These are phyloP conservation scores for Syncephalastrum racemosum DNA, from an alignment of 371 early-diverging fungal species.

Conservation along the genomic window DNA sequence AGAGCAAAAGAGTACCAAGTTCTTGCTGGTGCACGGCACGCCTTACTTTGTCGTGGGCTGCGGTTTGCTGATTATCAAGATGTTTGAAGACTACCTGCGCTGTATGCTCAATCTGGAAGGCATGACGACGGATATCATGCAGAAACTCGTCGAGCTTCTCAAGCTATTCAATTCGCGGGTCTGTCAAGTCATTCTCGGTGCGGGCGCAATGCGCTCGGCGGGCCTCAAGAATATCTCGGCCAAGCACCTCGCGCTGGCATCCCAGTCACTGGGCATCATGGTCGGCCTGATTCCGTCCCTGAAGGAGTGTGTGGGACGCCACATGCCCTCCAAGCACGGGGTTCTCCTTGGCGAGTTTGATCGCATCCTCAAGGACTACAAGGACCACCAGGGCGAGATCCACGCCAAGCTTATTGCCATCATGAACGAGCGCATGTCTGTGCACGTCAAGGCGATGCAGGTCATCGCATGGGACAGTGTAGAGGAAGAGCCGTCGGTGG, in stretches of 20 bases:
- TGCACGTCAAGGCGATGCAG: constrained; percentile 70
- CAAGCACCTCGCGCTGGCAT: constrained; percentile 90
- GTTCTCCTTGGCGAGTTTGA: constrained; percentile 87
- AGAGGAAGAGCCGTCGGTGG: constrained; percentile 23
- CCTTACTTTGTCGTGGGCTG: constrained; percentile 86
- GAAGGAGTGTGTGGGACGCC: constrained; percentile 66
- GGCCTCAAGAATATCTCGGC: constrained; percentile 95
- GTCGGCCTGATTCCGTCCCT: constrained; percentile 83
- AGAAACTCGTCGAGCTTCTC: constrained; percentile 80
- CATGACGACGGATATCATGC: constrained; percentile 80
- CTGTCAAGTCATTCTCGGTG: constrained; percentile 94
- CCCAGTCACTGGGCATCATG: constrained; percentile 86
- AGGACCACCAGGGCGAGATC: constrained; percentile 86
- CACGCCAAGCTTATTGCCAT: constrained; percentile 86
- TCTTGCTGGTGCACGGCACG: constrained; percentile 56
- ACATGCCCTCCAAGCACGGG: constrained; percentile 72
- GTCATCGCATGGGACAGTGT: constrained; percentile 75
- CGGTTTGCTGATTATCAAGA: constrained; percentile 81
- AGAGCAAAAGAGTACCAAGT: constrained; percentile 35
- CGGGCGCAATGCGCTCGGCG: constrained; percentile 93
- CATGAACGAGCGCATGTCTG: constrained; percentile 86
- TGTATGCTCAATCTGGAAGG: constrained; percentile 75
- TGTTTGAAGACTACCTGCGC: constrained; percentile 85
- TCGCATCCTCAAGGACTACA: constrained; percentile 73
- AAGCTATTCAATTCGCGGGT: constrained; percentile 88